phyloP scores from a whole-genome alignment of 2,329 filamentous ascomycete species.

The Huntiella omanensis region DNA sequence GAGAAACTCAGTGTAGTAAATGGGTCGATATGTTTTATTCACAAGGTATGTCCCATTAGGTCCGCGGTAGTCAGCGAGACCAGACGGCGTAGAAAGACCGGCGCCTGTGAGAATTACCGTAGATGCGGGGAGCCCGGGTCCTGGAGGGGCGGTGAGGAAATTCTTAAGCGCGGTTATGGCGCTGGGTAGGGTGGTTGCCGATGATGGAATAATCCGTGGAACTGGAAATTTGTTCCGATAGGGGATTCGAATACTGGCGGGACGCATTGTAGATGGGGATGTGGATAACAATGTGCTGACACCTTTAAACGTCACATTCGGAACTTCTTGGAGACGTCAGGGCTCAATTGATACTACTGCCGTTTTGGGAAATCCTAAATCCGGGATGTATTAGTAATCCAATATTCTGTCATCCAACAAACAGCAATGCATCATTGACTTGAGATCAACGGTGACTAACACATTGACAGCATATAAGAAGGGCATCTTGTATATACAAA shows the following conservation, averaged over 20 bases:
- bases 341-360: neutral
- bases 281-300: neutral
- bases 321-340: neutral
- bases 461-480: too few relatives aligned
- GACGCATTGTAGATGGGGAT: slow-evolving; percentile 31
- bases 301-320: too few relatives aligned
- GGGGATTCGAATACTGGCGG: slow-evolving; percentile 68
- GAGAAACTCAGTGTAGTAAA: slow-evolving; percentile 84
- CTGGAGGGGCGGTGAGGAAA: slow-evolving; percentile 50
- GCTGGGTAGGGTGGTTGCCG: slow-evolving; percentile 49
- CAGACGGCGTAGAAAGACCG: slow-evolving; percentile 82
- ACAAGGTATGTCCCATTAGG: slow-evolving; percentile 78
- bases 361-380: neutral
- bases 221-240: slow-evolving; percentile 69
- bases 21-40: slow-evolving; percentile 77
- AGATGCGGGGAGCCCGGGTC: slow-evolving; percentile 23
- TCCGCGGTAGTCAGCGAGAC: slow-evolving; percentile 82
- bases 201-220: slow-evolving; percentile 54
- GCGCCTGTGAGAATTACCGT: slow-evolving; percentile 52
- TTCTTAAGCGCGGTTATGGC: slow-evolving; percentile 58
- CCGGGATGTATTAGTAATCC: slow-evolving; percentile 4
- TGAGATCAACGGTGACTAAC: too few relatives aligned
- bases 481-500: too few relatives aligned
- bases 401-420: too few relatives aligned
- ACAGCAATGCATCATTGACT: too few relatives aligned